Conservation (phyloP, 257 asterid species). For the Plectranthus barbatus region DNA sequence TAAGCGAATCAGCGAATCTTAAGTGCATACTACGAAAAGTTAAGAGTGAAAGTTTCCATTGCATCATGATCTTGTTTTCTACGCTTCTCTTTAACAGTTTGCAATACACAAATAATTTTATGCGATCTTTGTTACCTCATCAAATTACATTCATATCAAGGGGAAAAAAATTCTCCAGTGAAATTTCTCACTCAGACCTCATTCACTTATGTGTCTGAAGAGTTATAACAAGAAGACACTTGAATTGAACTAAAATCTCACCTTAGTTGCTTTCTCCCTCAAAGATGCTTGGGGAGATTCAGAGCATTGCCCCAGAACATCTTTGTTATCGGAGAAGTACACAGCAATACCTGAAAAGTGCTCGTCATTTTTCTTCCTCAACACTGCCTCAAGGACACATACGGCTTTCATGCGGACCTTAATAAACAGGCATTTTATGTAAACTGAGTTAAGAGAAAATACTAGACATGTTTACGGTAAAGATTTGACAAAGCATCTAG, state of each 20-base stretch:
- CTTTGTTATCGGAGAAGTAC: constrained; percentile 58
- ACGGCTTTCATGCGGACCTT: constrained; percentile 93
- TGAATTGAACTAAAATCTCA: constrained; percentile 23
- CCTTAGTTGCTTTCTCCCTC: constrained; percentile 94
- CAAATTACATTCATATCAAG: not conserved
- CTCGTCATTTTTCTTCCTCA: constrained; percentile 69
- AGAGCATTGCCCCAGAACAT: constrained; percentile 63
- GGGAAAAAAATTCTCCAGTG: not conserved
- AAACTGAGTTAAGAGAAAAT: not conserved
- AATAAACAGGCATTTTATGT: constrained; percentile 6
- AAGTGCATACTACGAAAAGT: not conserved
- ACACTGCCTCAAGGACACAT: constrained; percentile 81
- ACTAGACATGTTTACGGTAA: not conserved
- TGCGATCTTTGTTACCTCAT: not conserved
- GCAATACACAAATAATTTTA: not conserved
- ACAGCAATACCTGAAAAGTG: constrained; percentile 50
- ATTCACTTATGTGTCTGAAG: not conserved
- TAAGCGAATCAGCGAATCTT: too few species aligned
- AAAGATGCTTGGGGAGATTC: constrained; percentile 97
- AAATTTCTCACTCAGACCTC: not conserved
- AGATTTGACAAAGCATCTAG: not conserved
- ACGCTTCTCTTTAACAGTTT: not conserved
- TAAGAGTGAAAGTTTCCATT: not conserved
- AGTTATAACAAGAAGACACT: not conserved
- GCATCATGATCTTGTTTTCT: not conserved